Base-by-base conservation (phyloP, 768 basidiomycete species). In the Pilatotrama ljubarskyi region DNA sequence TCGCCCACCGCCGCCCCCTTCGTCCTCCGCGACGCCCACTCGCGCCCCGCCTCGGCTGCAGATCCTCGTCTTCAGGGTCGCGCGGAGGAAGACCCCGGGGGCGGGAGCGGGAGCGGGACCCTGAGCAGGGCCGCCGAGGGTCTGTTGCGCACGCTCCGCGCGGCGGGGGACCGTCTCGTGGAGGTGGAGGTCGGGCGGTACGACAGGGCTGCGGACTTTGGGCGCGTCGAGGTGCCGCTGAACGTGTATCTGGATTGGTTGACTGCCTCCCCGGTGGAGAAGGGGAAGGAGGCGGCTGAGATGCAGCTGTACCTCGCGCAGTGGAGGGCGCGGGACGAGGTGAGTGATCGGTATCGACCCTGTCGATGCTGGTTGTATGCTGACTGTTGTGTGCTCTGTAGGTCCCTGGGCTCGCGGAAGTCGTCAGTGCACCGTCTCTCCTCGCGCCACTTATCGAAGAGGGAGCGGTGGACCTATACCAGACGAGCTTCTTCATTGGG, bases 151-250 rank as follows among this genome's bases (percentile, higher is more conserved):
- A 52, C 60, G 17, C 58, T 70, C 15, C 58, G 56, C 29, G 38
- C 47, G 1, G 48, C 48, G 5, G 37, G 26, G n/a, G 60, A 65
- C 26, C 53, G 65, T 7, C 15, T 65, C 17, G 65, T 70, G 17
- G 67, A 70, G 14, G 59, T 70, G 5, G 69, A 70, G 57, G 49
- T 63, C 18, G 69, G 67, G 9, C 55, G 67, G 7, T 68, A 70
- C 35, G 65, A 66, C 51, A 29, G 49, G 49, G 38, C 51, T 0
- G 38, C 36, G 10, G 57, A 32, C 9, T 38, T 24, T 42, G 54
- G 64, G 14, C 59, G 62, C 6, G 37, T 64, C 32, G 29, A 55
- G 7, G 64, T 68, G 55, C 58, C 49, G 9, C 49, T 70, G 15
- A 46, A 62, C 3, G 46, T 56, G 35, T 68, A 68, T 40, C 47